Conservation (phyloP, 352 stramenopile genomes). For the Globisporangium cystogenes region DNA sequence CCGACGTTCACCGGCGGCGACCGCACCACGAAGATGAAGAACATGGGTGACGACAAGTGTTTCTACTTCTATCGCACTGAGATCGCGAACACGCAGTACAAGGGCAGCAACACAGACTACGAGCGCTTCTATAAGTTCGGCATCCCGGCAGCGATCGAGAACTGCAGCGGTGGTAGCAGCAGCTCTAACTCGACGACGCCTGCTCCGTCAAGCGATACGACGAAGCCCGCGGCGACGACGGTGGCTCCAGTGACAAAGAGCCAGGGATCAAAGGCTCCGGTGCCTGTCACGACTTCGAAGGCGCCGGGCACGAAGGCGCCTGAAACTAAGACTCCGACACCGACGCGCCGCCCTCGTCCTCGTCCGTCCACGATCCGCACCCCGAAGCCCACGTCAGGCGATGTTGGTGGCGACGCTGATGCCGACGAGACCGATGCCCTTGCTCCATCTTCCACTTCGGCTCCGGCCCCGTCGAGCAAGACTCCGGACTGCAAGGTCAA, state of each 20-base stretch:
- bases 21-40: conserved; percentile 38
- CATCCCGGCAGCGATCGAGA: conserved; percentile 32
- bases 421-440: not conserved
- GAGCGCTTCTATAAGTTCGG: conserved; percentile 43
- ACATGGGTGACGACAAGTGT: conserved; percentile 28
- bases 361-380: no score
- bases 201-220: no score
- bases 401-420: not conserved
- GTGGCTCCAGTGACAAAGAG: no score
- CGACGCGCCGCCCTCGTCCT: no score
- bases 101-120: conserved; percentile 24
- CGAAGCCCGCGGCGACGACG: not conserved
- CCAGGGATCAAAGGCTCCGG: no score
- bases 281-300: no score
- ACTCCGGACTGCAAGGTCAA: conserved; percentile 1
- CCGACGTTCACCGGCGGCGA: conserved; percentile 46
- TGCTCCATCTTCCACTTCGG: not conserved
- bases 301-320: no score
- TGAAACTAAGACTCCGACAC: no score
- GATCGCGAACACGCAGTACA: conserved; percentile 26
- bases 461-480: not conserved
- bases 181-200: not conserved
- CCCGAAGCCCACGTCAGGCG: no score
- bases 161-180: conserved; percentile 20
- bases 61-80: conserved; percentile 58